phyloP scores from a whole-genome alignment of 1,284 basidiomycete genomes.

The Retiboletus flavoniger region DNA sequence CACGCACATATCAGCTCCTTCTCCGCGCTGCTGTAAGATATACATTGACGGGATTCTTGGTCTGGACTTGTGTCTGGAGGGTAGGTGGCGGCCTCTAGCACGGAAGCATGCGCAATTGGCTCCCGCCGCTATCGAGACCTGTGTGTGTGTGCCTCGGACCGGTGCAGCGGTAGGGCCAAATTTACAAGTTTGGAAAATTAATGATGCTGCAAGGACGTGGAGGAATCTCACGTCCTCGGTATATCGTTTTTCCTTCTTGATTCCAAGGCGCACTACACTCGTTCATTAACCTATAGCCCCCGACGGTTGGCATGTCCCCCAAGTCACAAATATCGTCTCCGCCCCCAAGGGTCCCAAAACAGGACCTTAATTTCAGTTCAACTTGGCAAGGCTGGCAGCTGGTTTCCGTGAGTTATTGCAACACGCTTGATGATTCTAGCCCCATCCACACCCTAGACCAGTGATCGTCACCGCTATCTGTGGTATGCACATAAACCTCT shows the following conservation, averaged over 20 bases:
- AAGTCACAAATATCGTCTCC: not conserved
- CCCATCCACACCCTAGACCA: not conserved
- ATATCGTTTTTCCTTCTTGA: not conserved
- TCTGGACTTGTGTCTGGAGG: slow-evolving; percentile 3
- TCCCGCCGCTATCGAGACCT: not conserved
- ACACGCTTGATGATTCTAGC: not conserved
- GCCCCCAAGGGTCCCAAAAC: not conserved
- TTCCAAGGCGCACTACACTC: not conserved
- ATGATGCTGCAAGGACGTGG: not conserved
- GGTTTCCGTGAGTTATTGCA: not conserved
- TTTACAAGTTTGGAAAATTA: not conserved
- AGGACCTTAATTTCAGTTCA: not conserved
- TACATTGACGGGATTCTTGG: slow-evolving; percentile 2
- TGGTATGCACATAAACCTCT: not conserved
- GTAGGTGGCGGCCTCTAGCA: not conserved
- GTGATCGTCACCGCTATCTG: not conserved
- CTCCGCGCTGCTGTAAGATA: not conserved
- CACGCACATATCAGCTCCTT: no score
- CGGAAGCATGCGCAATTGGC: not conserved
- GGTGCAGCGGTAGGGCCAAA: not conserved
- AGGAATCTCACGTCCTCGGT: not conserved
- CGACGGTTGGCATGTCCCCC: not conserved
- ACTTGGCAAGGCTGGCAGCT: not conserved
- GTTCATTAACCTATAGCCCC: no score
- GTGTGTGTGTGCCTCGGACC: not conserved